Base-by-base conservation (phyloP, 2,329 filamentous ascomycete genomes). In the Talaromyces albobiverticillius region DNA sequence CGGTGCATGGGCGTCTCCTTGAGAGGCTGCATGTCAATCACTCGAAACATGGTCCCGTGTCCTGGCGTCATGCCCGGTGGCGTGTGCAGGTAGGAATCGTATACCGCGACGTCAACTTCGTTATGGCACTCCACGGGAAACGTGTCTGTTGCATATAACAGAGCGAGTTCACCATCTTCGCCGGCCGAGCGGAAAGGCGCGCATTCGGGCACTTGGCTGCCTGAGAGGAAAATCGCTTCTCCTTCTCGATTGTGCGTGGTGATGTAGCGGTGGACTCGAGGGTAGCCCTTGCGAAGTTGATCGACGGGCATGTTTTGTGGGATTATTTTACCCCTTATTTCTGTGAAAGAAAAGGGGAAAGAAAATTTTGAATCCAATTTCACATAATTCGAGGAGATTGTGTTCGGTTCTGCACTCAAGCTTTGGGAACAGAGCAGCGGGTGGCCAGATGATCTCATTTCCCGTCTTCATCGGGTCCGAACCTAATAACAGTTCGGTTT, bases 231-330 rank as follows among this genome's bases (percentile, higher is more conserved):
- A n/a, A 72, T 59, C 25, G 68, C 65, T 56, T 70, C 65, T 50
- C 70, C 70, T 18, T 67, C 66, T 23, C 58, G 59, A 56, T 64
- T 64, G 65, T 74, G 70, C 18, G 67, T 68, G 20, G 71, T 74
- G 50, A 73, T 73, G 57, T 64, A 69, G 50, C 71, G 71, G 55
- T 68, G 66, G 55, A 67, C 67, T 22, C 58, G 55, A 3, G 66
- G 67, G 57, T 66, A 67, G 34, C 62, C 54, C 55, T 65, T 68
- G 36, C 57, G 59, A 7, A 54, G 34, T 41, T 60, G 40, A 46
- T 41, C 42, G 13, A 38, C 26, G 38, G 25, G 23, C 25, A 51
- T 42, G 46, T 13, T 8, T 31, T 4, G 18, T 43, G 26, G 14
- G 16, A 29, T 9, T 50, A n/a, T n/a, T n/a, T n/a, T n/a, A n/a